phyloP scores from a whole-genome alignment of 805 yeast genomes.

The Myxozyma melibiosi region DNA sequence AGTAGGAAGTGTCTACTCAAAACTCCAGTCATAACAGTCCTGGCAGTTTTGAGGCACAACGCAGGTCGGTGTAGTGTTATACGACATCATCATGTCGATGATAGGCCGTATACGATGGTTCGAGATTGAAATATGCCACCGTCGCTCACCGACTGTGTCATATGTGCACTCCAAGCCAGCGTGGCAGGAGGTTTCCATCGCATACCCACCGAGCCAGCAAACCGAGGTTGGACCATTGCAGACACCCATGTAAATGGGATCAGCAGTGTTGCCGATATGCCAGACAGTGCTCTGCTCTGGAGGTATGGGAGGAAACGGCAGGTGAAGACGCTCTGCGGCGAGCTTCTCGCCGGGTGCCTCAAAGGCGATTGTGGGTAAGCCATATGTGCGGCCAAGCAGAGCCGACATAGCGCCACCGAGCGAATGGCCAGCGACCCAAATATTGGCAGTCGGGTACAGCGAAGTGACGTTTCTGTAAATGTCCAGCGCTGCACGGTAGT shows the following conservation, averaged over 20 bases:
- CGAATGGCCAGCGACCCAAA: constrained; percentile 96
- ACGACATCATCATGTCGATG: constrained; percentile 68
- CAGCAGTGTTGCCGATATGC: constrained; percentile 97
- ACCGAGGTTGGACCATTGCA: constrained; percentile 92
- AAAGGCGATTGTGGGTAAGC: constrained; percentile 85
- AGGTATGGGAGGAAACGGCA: constrained; percentile 81
- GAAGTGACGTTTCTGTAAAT: constrained; percentile 72
- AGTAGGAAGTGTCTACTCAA: constrained; percentile 11
- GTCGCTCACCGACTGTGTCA: constrained; percentile 85
- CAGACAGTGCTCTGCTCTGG: constrained; percentile 77
- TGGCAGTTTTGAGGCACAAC: constrained; percentile 18
- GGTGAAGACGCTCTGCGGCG: constrained; percentile 80
- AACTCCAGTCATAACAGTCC: constrained; percentile 34
- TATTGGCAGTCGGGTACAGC: constrained; percentile 67
- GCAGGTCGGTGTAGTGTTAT: constrained; percentile 80
- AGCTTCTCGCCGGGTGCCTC: constrained; percentile 93
- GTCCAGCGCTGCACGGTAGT: constrained; percentile 78
- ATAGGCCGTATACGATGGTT: constrained; percentile 92
- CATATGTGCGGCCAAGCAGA: constrained; percentile 85
- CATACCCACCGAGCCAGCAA: constrained; percentile 92
- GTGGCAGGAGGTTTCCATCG: constrained; percentile 96
- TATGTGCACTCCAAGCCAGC: constrained; percentile 84
- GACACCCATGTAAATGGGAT: constrained; percentile 95
- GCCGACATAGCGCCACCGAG: constrained; percentile 88
- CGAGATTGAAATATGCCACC: constrained; percentile 88